Evolutionary conservation across 2,329 filamentous ascomycete genomes (phyloP), one percentile per base, ranked within the genome.

Genomic region (Ilyonectria robusta): DNA sequence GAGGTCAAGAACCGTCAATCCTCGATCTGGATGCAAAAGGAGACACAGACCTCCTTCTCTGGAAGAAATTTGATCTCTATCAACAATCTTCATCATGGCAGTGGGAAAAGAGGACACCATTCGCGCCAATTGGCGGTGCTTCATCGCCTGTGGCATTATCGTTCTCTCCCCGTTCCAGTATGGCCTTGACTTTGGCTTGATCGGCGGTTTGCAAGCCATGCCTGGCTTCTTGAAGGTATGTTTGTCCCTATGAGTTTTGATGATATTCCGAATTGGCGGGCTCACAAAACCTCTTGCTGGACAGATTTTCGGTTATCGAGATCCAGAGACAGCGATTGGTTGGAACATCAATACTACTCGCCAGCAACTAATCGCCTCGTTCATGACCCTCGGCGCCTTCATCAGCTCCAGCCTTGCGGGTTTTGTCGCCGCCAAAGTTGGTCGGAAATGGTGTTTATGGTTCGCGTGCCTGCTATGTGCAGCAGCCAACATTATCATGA

Each of bases 351-450:
- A 67, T 4, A 74, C 72, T 2, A 74, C 66, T 4, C 53, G 72
- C 17, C 72, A 74, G 8, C 72, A 74, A 19, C 66, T 74, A 0
- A 74, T 74, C 8, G 72, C 72, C 1, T 74, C 72, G 0, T 37
- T 74, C n/a, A 74, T 74, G 72, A 74, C 72, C 1, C 19, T 74
- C 4, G 72, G 72, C 1, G 72, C 72, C 5, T 74, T 74, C 51
- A 68, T 74, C 13, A 74, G 72, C 62, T 71, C 72, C 2, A 71
- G 72, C 21, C 63, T 74, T 2, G 72, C 72, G 2, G 72, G 72
- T 0, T 65, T 74, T n/a, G 66, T 44, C 0, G 72, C 72, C 1
- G 57, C 64, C 2, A 70, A 70, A 3, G 40, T 74, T 9, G 72
- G 72, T 8, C 66, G 72, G 9, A 71, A 50, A 11, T 63, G 35